These are phyloP conservation scores for Arabidopsis suecica DNA, from an alignment of 345 rosid genomes.

Conservation along the genomic window DNA sequence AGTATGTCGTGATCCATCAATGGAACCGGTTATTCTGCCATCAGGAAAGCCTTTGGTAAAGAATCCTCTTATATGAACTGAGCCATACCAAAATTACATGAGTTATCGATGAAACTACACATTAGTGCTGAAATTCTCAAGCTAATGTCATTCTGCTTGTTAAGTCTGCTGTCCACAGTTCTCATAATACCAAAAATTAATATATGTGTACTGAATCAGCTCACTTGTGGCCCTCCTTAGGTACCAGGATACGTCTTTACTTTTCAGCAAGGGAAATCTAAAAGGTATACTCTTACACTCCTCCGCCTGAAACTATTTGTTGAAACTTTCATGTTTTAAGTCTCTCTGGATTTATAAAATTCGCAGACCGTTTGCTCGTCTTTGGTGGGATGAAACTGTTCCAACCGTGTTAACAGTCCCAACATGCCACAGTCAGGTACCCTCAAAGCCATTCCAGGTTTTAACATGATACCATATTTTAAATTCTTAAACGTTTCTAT, in stretches of 20 bases:
- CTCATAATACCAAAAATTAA: background rate
- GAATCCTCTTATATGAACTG: conserved; percentile 6
- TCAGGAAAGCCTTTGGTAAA: conserved; percentile 89
- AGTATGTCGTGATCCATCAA: conserved; percentile 61
- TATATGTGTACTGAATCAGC: conserved; percentile 20
- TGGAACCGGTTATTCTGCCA: conserved; percentile 59
- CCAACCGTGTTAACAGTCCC: conserved; percentile 77
- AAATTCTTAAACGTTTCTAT: background rate
- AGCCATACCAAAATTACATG: background rate
- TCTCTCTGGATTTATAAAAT: background rate
- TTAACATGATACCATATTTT: conserved; percentile 16
- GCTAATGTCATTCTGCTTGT: conserved; percentile 17
- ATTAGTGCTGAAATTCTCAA: conserved; percentile 4
- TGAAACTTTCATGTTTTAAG: background rate
- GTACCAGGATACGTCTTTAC: conserved; percentile 74
- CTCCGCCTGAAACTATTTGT: conserved; percentile 16
- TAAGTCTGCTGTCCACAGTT: background rate
- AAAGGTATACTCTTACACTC: conserved; percentile 56
- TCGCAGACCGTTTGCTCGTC: conserved; percentile 79
- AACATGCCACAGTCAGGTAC: conserved; percentile 70
- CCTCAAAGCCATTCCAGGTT: conserved; percentile 20
- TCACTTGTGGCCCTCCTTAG: conserved; percentile 49
- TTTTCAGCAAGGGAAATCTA: conserved; percentile 81
- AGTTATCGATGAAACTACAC: background rate
- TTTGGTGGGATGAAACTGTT: conserved; percentile 99